Conservation (phyloP, 75 land plant species). For the Adiantum capillusveneris region DNA sequence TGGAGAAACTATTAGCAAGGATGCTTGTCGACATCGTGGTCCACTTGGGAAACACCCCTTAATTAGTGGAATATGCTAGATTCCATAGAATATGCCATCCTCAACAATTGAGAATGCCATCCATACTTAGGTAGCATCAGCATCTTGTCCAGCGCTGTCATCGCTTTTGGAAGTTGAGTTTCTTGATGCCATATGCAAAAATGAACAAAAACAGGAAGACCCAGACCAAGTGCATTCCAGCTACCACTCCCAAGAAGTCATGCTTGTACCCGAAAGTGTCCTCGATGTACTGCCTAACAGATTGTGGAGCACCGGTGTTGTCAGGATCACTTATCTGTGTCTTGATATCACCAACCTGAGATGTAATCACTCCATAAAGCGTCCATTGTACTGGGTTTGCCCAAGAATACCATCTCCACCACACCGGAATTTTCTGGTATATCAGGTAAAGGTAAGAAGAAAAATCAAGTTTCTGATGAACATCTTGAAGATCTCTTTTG, state of each 20-base stretch:
- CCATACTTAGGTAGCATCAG: too few species aligned
- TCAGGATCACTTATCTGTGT: slow-evolving; percentile 11
- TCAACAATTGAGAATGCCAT: too few species aligned
- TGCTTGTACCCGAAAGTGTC: slow-evolving; percentile 38
- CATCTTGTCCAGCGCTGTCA: too few species aligned
- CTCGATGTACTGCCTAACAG: slow-evolving; percentile 38
- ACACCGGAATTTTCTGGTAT: slow-evolving; percentile 58
- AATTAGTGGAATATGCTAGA: too few species aligned
- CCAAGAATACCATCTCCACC: slow-evolving; percentile 95
- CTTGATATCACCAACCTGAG: slow-evolving; percentile 54
- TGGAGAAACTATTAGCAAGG: too few species aligned
- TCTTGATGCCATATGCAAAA: slow-evolving; percentile 58
- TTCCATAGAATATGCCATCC: too few species aligned
- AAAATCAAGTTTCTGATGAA: too few species aligned
- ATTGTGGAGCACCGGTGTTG: background rate
- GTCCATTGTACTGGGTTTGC: slow-evolving; percentile 65
- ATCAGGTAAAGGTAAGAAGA: background rate
- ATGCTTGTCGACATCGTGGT: too few species aligned
- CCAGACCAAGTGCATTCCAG: slow-evolving; percentile 35
- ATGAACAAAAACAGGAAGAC: slow-evolving; percentile 41
- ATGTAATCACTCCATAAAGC: slow-evolving; percentile 54
- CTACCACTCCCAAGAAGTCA: slow-evolving; percentile 41
- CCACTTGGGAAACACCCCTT: too few species aligned
- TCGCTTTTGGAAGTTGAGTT: slow-evolving; percentile 67
- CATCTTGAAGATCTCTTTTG: too few species aligned